A percentile compares a stretch with the other conserved stretches of the same genome.
Conservation (phyloP, 495 filamentous ascomycete genomes). For the Penicillium taxi region DNA sequence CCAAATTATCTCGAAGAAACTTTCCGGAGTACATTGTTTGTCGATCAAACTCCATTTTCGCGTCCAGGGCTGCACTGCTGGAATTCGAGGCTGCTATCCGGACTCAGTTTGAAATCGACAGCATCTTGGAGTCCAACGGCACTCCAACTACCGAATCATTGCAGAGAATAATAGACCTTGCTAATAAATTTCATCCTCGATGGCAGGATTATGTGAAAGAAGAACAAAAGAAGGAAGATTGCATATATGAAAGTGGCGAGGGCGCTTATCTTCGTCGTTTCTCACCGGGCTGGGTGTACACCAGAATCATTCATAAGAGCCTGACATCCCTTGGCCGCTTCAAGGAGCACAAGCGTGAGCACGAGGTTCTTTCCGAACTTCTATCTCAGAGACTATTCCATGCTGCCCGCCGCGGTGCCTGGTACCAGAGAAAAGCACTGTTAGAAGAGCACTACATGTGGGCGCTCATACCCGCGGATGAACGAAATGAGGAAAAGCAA, state of each 20-base stretch:
- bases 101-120: constrained; percentile 76
- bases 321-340: constrained; percentile 73
- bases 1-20: constrained; percentile 76
- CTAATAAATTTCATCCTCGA: constrained; percentile 67
- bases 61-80: constrained; percentile 61
- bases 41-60: constrained; percentile 81
- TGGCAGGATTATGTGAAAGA: constrained; percentile 69
- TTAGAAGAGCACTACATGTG: constrained; percentile 94
- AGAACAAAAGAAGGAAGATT: constrained; percentile 74
- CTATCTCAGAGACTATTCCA: constrained; percentile 81
- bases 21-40: constrained; percentile 89
- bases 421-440: constrained; percentile 94
- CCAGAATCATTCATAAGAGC: constrained; percentile 84
- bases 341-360: constrained; percentile 71
- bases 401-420: constrained; percentile 71
- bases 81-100: constrained; percentile 87
- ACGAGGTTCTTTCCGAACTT: constrained; percentile 65
- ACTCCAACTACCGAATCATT: constrained; percentile 57
- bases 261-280: constrained; percentile 88
- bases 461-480: constrained; percentile 44
- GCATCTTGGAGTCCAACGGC: constrained; percentile 74
- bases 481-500: constrained; percentile 50
- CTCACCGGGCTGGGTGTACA: constrained; percentile 89
- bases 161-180: constrained; percentile 61
- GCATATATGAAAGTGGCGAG: constrained; percentile 74